A percentile compares a stretch with the other conserved stretches of the same genome.
phyloP scores from a whole-genome alignment of 768 basidiomycete species.

The Termitomyces sp. region DNA sequence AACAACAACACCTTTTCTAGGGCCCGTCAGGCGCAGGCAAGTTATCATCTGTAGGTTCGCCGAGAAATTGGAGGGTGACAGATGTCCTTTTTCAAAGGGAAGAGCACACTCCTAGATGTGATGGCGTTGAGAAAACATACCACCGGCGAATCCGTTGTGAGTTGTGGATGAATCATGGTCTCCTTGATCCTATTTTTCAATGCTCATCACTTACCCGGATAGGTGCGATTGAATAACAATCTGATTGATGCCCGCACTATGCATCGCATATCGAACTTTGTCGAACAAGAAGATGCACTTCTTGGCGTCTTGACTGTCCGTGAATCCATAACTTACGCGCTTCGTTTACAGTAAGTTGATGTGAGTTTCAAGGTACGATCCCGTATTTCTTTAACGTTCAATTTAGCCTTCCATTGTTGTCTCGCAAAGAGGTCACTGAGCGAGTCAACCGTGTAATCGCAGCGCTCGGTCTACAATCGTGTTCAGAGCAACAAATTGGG shows the following conservation, averaged over 20 bases:
- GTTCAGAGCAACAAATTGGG: no score
- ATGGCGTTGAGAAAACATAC: slow-evolving; percentile 40
- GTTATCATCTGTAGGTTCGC: slow-evolving; percentile 1
- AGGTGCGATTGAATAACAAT: no score
- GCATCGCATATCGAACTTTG: slow-evolving; percentile 38
- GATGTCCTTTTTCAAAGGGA: neutral
- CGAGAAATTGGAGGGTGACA: slow-evolving; percentile 16
- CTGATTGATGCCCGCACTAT: slow-evolving; percentile 24
- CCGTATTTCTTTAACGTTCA: neutral
- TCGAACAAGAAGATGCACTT: no score
- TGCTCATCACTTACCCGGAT: no score
- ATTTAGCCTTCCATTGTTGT: slow-evolving; percentile 32
- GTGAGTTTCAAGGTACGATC: neutral
- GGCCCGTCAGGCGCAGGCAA: slow-evolving; percentile 43
- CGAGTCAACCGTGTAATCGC: no score
- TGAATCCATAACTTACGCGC: no score
- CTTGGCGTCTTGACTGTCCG: no score
- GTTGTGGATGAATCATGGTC: slow-evolving; percentile 4
- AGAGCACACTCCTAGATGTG: no score
- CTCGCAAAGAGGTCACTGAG: slow-evolving; percentile 30
- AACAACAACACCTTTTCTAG: slow-evolving; percentile 18
- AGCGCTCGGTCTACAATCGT: no score
- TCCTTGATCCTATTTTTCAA: neutral
- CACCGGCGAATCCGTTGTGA: slow-evolving; percentile 26
- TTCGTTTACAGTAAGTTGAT: slow-evolving; percentile 32